Evolutionary conservation across 2,329 filamentous ascomycete species (phyloP).

Genomic region (Venturia pyrina): DNA sequence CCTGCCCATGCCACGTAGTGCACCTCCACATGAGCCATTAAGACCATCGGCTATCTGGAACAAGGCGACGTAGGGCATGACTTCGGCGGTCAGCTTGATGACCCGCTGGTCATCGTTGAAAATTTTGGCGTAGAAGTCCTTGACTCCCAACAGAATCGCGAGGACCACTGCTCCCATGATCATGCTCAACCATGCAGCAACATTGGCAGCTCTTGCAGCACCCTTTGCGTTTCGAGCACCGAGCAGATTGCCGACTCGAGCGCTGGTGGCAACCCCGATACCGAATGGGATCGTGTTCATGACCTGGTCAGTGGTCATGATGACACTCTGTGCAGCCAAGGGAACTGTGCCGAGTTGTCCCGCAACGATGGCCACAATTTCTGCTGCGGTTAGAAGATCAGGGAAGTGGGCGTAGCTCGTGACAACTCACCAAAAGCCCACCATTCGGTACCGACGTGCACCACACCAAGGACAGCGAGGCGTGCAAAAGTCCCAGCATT

Average conservation of each 20-base stretch:
- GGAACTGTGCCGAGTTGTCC: slow-evolving; percentile 69
- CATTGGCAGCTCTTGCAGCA: slow-evolving; percentile 63
- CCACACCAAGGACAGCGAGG: slow-evolving; percentile 63
- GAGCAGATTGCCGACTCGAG: slow-evolving; percentile 69
- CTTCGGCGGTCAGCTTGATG: slow-evolving; percentile 59
- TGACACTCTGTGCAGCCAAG: slow-evolving; percentile 73
- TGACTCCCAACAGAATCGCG: slow-evolving; percentile 57
- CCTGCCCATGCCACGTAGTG: slow-evolving; percentile 71
- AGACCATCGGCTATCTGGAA: slow-evolving; percentile 87
- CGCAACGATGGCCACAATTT: slow-evolving; percentile 32
- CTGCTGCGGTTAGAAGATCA: background rate
- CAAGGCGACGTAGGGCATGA: slow-evolving; percentile 77
- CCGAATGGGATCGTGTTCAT: slow-evolving; percentile 83
- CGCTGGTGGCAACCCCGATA: slow-evolving; percentile 69
- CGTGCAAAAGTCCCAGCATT: slow-evolving; percentile 63
- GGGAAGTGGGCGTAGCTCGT: slow-evolving; percentile 72
- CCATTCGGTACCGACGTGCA: slow-evolving; percentile 87
- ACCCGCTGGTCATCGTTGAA: slow-evolving; percentile 74
- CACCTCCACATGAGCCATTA: slow-evolving; percentile 75
- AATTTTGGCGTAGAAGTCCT: slow-evolving; percentile 62
- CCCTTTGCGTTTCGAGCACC: slow-evolving; percentile 56
- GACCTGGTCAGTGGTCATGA: slow-evolving; percentile 82
- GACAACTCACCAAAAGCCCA: slow-evolving; percentile 57
- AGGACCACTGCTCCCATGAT: slow-evolving; percentile 59
- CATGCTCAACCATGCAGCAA: slow-evolving; percentile 63